Base-by-base conservation (phyloP, 257 asterid genomes). In the Lycium ferocissimum region DNA sequence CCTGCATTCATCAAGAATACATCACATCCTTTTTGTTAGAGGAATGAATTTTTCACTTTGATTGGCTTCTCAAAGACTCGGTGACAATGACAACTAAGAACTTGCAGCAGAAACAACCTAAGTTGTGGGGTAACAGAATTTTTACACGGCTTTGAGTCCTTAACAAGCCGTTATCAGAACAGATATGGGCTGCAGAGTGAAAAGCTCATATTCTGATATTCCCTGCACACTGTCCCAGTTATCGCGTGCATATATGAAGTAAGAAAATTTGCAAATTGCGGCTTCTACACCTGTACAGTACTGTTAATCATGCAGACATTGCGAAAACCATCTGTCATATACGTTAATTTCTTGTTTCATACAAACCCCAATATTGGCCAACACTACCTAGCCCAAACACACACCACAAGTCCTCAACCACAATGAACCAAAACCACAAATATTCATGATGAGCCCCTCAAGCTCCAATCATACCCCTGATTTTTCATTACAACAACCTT, bases 1-100 rank as follows among this genome's bases (percentile, higher is more conserved):
- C 15, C 82, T 78, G 82, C 66, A 78, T 78, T 78, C 82, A 56
- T 33, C 82, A 78, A 78, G 82, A 78, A 78, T 51, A 78, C 65
- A 78, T 78, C 49, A 33, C 58, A 51, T 71, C 82, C 43, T 47
- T 82, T 79, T 85, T 83, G 18, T 83, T 9, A 47, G 49, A 26
- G 54, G 80, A 83, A 47, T 56, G 58, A 49, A 20, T 71, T 51
- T 83, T 76, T 78, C 66, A 61, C 86, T 83, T 71, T 69, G 56
- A 59, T 61, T 56, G 79, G 59, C 81, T 57, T 67, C 78, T 61
- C 62, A 15, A 45, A 59, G 26, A 58, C 82, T 58, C 45, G 22
- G 63, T 35, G 13, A 58, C 82, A 72, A 83, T 35, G 13, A 58
- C 82, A 72, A 83, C 84, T 81, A 45, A 35, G 17, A 22, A 63